These are phyloP conservation scores for Rutstroemia sp. DNA, from an alignment of 2,329 filamentous ascomycete genomes.

Conservation along the genomic window DNA sequence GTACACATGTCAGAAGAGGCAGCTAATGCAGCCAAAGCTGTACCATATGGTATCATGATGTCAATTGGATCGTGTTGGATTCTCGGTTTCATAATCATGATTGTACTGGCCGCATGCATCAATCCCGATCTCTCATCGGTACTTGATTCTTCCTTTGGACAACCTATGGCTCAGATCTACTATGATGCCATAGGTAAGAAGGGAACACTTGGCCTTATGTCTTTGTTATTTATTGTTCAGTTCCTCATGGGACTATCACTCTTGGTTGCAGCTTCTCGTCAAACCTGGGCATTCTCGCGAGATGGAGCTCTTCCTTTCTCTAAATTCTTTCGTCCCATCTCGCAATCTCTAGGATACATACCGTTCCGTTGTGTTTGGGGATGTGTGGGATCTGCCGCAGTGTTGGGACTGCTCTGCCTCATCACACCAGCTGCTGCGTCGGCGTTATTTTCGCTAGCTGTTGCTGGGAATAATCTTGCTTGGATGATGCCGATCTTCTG, in stretches of 20 bases:
- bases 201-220: conserved; percentile 51
- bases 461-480: conserved; percentile 54
- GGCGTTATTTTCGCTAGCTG: conserved; percentile 51
- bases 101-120: conserved; percentile 51
- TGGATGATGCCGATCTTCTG: conserved; percentile 53
- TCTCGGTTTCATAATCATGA: conserved; percentile 49
- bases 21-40: conserved; percentile 49
- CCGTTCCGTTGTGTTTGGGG: conserved; percentile 50
- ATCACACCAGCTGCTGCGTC: conserved; percentile 50
- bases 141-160: conserved; percentile 43
- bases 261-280: conserved; percentile 50
- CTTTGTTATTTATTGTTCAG: conserved; percentile 51
- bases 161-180: conserved; percentile 50
- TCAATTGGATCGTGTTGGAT: conserved; percentile 47
- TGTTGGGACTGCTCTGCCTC: conserved; percentile 50
- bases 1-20: conserved; percentile 56
- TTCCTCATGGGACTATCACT: conserved; percentile 55
- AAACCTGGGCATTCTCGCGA: conserved; percentile 56
- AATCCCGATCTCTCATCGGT: conserved; percentile 42
- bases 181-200: conserved; percentile 52
- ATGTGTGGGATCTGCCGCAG: conserved; percentile 40
- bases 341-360: conserved; percentile 45
- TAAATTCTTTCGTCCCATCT: conserved; percentile 46
- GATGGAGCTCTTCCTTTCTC: conserved; percentile 56
- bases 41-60: conserved; percentile 52